Percentiles rank a stretch among this genome's conserved stretches.
phyloP scores from a whole-genome alignment of 2,329 filamentous ascomycete genomes.

The Paraconiothyrium brasiliense region DNA sequence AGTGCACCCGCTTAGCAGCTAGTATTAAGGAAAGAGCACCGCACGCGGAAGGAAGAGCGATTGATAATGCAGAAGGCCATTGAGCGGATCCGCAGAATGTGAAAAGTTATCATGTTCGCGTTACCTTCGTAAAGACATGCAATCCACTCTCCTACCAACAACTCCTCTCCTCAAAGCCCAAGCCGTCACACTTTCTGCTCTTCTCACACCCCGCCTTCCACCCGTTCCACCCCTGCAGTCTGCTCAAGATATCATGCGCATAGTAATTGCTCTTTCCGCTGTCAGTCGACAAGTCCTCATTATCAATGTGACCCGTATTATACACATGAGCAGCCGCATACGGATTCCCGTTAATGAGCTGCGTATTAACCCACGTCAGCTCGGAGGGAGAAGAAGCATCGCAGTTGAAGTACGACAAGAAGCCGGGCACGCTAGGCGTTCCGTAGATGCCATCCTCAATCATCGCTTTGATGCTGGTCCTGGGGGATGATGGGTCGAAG shows the following conservation, averaged over 20 bases:
- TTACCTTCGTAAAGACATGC: background rate
- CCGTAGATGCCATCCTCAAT: constrained; percentile 25
- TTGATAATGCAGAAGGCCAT: background rate
- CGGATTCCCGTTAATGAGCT: constrained; percentile 24
- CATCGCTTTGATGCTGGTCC: constrained; percentile 25
- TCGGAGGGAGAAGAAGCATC: constrained; percentile 1
- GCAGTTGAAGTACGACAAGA: constrained; percentile 23
- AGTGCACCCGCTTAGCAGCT: background rate
- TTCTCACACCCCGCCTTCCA: constrained; percentile 16
- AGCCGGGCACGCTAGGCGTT: constrained; percentile 19
- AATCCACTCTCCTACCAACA: constrained; percentile 6
- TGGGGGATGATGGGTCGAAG: constrained; percentile 16
- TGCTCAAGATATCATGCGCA: constrained; percentile 26
- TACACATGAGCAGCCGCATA: constrained; percentile 27
- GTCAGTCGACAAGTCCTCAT: constrained; percentile 16
- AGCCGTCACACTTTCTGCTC: constrained; percentile 15
- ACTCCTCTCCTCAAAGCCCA: constrained; percentile 15
- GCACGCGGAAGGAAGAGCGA: background rate
- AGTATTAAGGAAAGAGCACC: background rate
- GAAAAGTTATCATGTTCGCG: constrained; percentile 1
- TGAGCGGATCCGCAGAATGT: background rate
- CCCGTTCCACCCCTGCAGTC: constrained; percentile 29
- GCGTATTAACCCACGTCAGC: constrained; percentile 17
- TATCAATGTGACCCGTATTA: constrained; percentile 22
- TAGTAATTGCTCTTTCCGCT: constrained; percentile 23